Evolutionary conservation across 1,284 basidiomycete species (phyloP), one percentile per base, ranked within the genome.

Genomic region (Sanguinoderma infundibulare): DNA sequence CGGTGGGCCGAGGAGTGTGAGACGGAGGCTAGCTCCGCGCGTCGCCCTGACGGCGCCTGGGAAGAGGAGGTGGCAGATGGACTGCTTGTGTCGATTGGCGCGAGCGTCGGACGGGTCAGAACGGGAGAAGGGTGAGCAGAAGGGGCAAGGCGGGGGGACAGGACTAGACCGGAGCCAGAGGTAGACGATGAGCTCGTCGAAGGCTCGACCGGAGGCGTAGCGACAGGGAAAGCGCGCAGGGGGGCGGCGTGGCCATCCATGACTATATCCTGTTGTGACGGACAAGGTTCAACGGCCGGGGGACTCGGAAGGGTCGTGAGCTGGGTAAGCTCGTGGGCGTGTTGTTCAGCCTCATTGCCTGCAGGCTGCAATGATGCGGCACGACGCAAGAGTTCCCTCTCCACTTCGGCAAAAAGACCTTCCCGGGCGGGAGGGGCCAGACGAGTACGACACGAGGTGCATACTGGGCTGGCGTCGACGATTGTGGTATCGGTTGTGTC

Each of bases 391-490:
- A 73, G 70, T 53, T 69, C 68, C 34, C 72, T 63, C 63, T 72
- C 70, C 47, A 70, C 68, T 64, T 71, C 68, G 63, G 69, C 71
- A 67, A 66, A 72, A 54, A 63, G 60, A 49, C 55, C 70, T 36
- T 61, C 71, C 35, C 68, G 55, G 40, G 65, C 59, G n/a, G 63
- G 62, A 8, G 69, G 63, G 24, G 69, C 55, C 32, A 71, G 54
- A 55, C 72, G 68, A 46, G 70, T 69, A 42, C 75, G 73, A 69
- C 78, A 80, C 55, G 71, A 69, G 42, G 69, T 70, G 54, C 78
- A 79, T 26, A 78, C 70, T 58, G 74, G 72, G 59, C 67, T 68
- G 49, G 70, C 69, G 61, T 79, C 77, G 60, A 71, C 72, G 40
- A 70, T 55, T 57, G 74, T 10, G 17, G 59, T 71, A 53, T 68